Evolutionary conservation across 257 asterid genomes (phyloP), one percentile per base, ranked within the genome.

Genomic region (Nicotiana sylvestris): DNA sequence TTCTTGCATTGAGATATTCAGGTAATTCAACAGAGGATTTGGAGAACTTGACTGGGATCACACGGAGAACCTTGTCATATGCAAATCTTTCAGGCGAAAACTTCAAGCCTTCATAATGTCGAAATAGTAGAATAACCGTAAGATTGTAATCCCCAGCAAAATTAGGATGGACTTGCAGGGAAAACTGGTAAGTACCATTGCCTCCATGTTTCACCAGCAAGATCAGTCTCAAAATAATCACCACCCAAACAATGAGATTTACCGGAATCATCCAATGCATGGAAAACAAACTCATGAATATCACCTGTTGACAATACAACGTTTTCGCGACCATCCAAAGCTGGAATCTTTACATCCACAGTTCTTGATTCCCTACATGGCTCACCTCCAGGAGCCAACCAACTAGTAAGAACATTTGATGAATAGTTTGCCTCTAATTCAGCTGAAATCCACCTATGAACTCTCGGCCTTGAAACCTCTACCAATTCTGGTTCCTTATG

Each of bases 171-270:
- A 96, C 87, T 88, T 96, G 99, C 9, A 96, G 88, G 64, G 85
- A 85, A 83, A 96, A 89, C 13, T 80, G 81, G 81, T 94, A 94
- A 15, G 86, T 89, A 1, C 98, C 98, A 85, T 94, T 96, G 62
- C 97, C 91, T 1, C 99, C 99, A 96, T 0, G 70, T 84, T 27
- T 93, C 98, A 57, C 98, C 90, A 0, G 98, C 88, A 16, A 96
- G 88, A 89, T 96, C 98, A 15, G 87, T 92, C 85, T 96, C 98
- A 81, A 93, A 91, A 83, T 94, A 94, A 81, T 96, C 99, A 30
- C 98, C 99, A 57, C 99, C 98, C n/a, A 80, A 78, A 55, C 99
- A 96, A 81, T 74, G 97, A 0, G 91, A 91, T 43, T 81, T 74
- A 60, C 95, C 93, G 1, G 85, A 88, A 21, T 92, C 97, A 86